A percentile compares a stretch with the other conserved stretches of the same genome.
These are phyloP conservation scores for Salix purpurea DNA, from an alignment of 345 rosid genomes.

Conservation along the genomic window DNA sequence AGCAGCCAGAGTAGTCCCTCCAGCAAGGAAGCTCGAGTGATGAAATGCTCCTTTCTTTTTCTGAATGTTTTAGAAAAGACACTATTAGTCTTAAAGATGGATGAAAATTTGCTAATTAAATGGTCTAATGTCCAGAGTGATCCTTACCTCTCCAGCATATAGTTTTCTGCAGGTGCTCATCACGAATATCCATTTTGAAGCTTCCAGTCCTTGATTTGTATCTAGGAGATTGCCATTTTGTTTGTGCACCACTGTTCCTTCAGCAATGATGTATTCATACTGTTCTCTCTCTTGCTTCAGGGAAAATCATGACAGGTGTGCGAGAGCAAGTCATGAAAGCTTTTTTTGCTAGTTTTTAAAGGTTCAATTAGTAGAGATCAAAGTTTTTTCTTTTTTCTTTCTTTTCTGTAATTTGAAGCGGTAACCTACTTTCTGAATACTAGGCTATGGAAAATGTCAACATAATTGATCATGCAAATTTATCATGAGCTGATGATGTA, in stretches of 20 bases:
- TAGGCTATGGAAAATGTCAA: too few relatives aligned
- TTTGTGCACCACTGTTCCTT: slow-evolving; percentile 67
- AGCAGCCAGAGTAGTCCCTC: slow-evolving; percentile 87
- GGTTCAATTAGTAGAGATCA: too few relatives aligned
- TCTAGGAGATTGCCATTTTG: slow-evolving; percentile 48
- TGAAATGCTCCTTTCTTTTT: slow-evolving; percentile 92
- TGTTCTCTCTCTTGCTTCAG: slow-evolving; percentile 80
- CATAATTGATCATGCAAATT: too few relatives aligned
- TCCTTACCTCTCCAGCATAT: slow-evolving; percentile 64
- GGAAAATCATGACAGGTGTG: too few relatives aligned
- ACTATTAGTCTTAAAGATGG: not conserved
- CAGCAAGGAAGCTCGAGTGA: slow-evolving; percentile 95
- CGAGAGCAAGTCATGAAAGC: not conserved
- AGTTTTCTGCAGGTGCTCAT: slow-evolving; percentile 74
- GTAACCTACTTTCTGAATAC: too few relatives aligned
- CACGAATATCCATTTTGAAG: slow-evolving; percentile 77
- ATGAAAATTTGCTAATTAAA: not conserved
- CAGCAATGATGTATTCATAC: slow-evolving; percentile 54
- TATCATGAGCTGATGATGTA: not conserved
- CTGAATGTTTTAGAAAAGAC: slow-evolving; percentile 32
- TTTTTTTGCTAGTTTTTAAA: not conserved
- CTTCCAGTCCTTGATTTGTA: slow-evolving; percentile 42
- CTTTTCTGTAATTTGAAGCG: too few relatives aligned
- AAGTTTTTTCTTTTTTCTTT: too few relatives aligned
- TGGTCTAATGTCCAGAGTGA: not conserved